Base-by-base conservation (phyloP, 345 rosid genomes). In the Nasturtium officinale region DNA sequence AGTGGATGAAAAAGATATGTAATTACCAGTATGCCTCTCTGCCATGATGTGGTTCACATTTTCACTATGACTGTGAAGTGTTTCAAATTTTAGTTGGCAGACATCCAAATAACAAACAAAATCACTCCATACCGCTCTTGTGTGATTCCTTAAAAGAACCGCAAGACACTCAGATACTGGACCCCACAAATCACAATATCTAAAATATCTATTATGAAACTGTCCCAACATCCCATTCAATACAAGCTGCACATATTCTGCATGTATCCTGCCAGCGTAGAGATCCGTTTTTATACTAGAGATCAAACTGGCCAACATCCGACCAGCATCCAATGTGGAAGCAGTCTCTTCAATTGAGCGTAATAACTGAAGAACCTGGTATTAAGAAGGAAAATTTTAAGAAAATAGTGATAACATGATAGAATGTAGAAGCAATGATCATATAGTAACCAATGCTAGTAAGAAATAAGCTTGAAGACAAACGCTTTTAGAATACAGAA, bases 81-180 rank as follows among this genome's bases (percentile, higher is more conserved):
- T 64, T 72, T 65, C 82, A 69, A 85, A 80, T 35, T 57, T 48
- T 53, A 77, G 74, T 64, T 80, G 91, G 50, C 85, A 85, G 37
- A 77, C 80, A 25, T 56, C 82, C 76, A 90, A 81, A 71, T 82
- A 83, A 54, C 45, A 5, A 69, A 87, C 73, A 73, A 91, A 83
- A 53, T 77, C 83, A 72, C 83, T 89, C 99, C 97, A 88, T 37
- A 86, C 82, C 32, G 75, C 83, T 59, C 59, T 72, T 40, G 53
- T 53, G 65, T 95, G 83, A 66, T 84, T 83, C 73, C 78, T 80
- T 55, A 91, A 32, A 37, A 91, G 81, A 77, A 84, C 79, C 15
- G 82, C 86, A 74, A 91, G 90, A 81, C 99, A 95, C 63, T 90
- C 89, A 20, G 89, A 81, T 52, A 87, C 87, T 47, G 87, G 85